Evolutionary conservation across 306 rosid species (phyloP).

Genomic region (Dryas drummondii): DNA sequence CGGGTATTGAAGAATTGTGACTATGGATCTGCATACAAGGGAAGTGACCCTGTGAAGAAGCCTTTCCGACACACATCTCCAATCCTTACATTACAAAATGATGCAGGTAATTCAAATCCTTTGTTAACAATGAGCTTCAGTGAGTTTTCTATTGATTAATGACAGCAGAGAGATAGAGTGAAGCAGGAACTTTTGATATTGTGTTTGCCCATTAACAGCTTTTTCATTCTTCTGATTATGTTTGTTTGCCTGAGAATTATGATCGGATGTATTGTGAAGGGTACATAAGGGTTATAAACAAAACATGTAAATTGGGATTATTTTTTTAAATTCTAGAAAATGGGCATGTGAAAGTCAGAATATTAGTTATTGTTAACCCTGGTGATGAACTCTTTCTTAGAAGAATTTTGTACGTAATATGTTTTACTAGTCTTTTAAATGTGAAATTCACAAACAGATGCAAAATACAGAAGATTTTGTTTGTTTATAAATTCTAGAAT

Average conservation of each 20-base stretch:
- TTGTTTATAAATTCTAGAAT: not conserved
- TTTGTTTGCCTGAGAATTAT: not conserved
- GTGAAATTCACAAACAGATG: not conserved
- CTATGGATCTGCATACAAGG: not conserved
- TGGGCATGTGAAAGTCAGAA: not conserved
- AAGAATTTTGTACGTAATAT: not conserved
- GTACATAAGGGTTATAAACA: not conserved
- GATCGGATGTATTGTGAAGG: not conserved
- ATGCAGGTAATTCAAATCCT: conserved; percentile 2
- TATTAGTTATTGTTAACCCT: not conserved
- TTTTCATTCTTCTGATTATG: not conserved
- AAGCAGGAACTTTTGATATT: not conserved
- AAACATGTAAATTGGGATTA: not conserved
- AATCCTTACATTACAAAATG: not conserved
- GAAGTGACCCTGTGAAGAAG: not conserved
- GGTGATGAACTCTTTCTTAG: not conserved
- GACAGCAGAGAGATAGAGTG: not conserved
- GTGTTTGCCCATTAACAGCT: not conserved
- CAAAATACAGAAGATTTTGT: not conserved
- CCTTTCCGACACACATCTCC: not conserved
- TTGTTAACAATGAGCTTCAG: not conserved
- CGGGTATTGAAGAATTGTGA: not conserved
- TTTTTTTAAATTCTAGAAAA: not conserved
- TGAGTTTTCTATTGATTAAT: not conserved
- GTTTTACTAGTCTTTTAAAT: not conserved